phyloP scores from a whole-genome alignment of 192 early-diverging fungal species.

The Dissophora globulifera region DNA sequence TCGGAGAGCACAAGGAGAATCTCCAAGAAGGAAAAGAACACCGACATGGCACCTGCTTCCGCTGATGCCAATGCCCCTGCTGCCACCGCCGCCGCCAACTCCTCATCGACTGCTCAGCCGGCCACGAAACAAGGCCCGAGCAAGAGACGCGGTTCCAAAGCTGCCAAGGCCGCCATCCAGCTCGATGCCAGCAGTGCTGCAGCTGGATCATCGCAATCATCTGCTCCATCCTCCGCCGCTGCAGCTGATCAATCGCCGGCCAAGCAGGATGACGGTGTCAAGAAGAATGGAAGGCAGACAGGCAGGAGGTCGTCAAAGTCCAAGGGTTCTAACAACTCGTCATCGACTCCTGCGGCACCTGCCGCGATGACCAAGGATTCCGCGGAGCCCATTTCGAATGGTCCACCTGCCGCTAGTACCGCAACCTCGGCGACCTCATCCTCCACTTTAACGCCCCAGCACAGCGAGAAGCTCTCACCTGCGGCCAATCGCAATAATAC shows the following conservation, averaged over 20 bases:
- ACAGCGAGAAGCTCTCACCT: constrained; percentile 29
- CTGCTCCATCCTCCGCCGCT: background rate
- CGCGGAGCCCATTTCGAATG: constrained; percentile 1
- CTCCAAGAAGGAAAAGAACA: constrained; percentile 19
- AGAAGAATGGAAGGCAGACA: background rate
- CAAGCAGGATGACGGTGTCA: background rate
- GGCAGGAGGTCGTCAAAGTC: background rate
- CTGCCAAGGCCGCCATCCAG: background rate
- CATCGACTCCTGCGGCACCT: background rate
- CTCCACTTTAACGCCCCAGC: constrained; percentile 26
- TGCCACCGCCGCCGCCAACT: background rate
- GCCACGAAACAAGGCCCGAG: constrained; percentile 6
- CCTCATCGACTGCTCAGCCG: constrained; percentile 2
- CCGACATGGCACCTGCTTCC: background rate
- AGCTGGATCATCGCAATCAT: background rate
- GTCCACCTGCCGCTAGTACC: background rate
- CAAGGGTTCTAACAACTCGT: background rate
- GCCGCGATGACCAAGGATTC: background rate
- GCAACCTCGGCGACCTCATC: too few species aligned
- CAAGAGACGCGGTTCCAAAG: constrained; percentile 16
- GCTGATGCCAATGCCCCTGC: background rate
- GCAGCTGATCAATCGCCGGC: background rate
- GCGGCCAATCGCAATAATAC: constrained; percentile 7
- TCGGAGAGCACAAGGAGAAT: background rate
- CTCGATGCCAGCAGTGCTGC: background rate